Base-by-base conservation (phyloP, 139 green algal genomes). In the Coelastrella sp. region DNA sequence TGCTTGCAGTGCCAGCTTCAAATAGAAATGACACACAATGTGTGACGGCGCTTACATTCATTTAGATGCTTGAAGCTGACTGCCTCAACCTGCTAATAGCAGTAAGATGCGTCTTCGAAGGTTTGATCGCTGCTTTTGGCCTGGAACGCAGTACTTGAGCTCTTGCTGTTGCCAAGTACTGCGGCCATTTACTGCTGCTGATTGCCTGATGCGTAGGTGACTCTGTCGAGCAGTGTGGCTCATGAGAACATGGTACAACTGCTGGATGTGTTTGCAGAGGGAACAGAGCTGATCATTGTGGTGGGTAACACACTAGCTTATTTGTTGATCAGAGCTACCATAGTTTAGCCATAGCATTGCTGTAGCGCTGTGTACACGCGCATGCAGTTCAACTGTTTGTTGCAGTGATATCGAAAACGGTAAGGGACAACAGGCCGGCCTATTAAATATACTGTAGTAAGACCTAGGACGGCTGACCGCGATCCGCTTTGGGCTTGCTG, bases 161-260 rank as follows among this genome's bases (percentile, higher is more conserved):
- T 76, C 5, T 8, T 82, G 68, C 68, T 47, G 68, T 0, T 76
- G 68, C 6, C 61, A 71, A 71, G 61, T 10, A 71, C 10, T 76
- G 8, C 22, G 65, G 64, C 54, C 65, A 14, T 20, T 65, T 80
- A 5, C 11, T 83, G n/a, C 57, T 80, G 73, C 73, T 84, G 58
- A 16, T 83, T 5, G 4, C 61, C 32, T 47, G 32, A 47, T 47
- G 32, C 32, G 32, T 47, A 91, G 87, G 79, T 91, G 10, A 74
- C 78, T 17, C 58, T 91, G 87, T 91, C 87, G 17, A 81, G 61
- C 2, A 80, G n/a, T 47, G 79, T 91, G 11, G 65, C 78, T 47
- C 87, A 91, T 80, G 87, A 91, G 78, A 85, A 91, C 78, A 81
- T 91, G 64, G 87, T 91, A 65, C 87, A 91, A 60, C 77, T 91